Base-by-base conservation (phyloP, 306 rosid genomes). In the Pachyrhizus erosus region DNA sequence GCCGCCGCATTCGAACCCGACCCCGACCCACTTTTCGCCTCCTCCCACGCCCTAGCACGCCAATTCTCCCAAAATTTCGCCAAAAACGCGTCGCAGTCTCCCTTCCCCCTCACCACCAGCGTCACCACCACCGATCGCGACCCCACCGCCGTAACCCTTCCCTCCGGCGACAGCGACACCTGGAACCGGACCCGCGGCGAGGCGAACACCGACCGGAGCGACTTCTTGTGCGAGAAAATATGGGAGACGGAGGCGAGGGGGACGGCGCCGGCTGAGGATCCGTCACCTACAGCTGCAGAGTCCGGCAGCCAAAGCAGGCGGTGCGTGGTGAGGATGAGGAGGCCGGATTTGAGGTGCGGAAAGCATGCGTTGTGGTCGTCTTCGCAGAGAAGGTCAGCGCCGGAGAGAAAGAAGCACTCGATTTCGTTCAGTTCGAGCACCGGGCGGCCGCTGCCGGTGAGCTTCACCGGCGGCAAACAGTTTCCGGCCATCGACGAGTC, bases 161-260 rank as follows among this genome's bases (percentile, higher is more conserved):
- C 92, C 18, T 85, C 97, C 23, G 88, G 65, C 20, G 85, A 85
- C 14, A 86, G 82, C 6, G 92, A 92, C 68, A 90, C 88, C 88
- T 96, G 99, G 87, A 93, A 96, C 8, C 94, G 97, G 73, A 93
- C 46, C 70, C 99, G 84, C 4, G 97, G 98, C 14, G 98, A 89
- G 70, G 94, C 87, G 83, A 93, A 93, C 45, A 93, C 89, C 62
- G 94, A 83, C 80, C 90, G 92, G 46, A 96, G 70, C 14, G 96
- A 88, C 84, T 92, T 96, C 84, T 93, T 96, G 60, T 87, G 72
- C 3, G 97, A 79, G 58, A 87, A 89, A 29, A 96, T 93, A 84
- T 89, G 92, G 71, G 87, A 83, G 51, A 96, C 17, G 13, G 87
- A 82, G 64, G 89, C 61, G 6, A 93, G 98, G 69, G 93, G 92